phyloP scores from a whole-genome alignment of 768 basidiomycete genomes.

The Botryobasidium botryosum region DNA sequence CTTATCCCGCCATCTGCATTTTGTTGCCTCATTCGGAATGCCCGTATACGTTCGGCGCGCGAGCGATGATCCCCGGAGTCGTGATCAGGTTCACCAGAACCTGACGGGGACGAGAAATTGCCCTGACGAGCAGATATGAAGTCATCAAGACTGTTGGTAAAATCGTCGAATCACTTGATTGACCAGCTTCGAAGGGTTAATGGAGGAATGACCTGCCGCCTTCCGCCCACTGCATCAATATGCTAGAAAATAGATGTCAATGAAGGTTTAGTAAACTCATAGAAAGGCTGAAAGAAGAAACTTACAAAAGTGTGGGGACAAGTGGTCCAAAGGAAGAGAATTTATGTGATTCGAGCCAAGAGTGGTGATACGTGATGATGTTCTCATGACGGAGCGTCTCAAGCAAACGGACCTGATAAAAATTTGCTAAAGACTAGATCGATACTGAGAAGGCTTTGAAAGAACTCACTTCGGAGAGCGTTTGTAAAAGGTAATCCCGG shows the following conservation, averaged over 20 bases:
- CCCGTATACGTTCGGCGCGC: slow-evolving; percentile 55
- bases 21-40: slow-evolving; percentile 52
- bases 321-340: slow-evolving; percentile 82
- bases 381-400: slow-evolving; percentile 82
- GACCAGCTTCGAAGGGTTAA: too few species aligned
- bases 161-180: too few species aligned
- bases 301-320: slow-evolving; percentile 76
- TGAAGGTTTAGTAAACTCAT: not conserved
- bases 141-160: slow-evolving; percentile 40
- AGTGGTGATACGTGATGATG: slow-evolving; percentile 89
- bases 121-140: slow-evolving; percentile 70
- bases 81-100: slow-evolving; percentile 7
- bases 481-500: slow-evolving; percentile 66
- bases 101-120: slow-evolving; percentile 20
- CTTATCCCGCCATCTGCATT: slow-evolving; percentile 9
- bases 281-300: slow-evolving; percentile 5
- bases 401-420: slow-evolving; percentile 52
- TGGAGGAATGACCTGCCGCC: slow-evolving; percentile 30
- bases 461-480: slow-evolving; percentile 49
- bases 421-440: not conserved
- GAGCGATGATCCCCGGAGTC: slow-evolving; percentile 27
- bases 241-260: slow-evolving; percentile 25
- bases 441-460: not conserved
- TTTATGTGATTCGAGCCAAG: slow-evolving; percentile 75
- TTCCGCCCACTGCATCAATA: slow-evolving; percentile 90